Evolutionary conservation across 805 yeast species (phyloP), one percentile per base, ranked within the genome.

Genomic region (Sporopachydermia quercuum): DNA sequence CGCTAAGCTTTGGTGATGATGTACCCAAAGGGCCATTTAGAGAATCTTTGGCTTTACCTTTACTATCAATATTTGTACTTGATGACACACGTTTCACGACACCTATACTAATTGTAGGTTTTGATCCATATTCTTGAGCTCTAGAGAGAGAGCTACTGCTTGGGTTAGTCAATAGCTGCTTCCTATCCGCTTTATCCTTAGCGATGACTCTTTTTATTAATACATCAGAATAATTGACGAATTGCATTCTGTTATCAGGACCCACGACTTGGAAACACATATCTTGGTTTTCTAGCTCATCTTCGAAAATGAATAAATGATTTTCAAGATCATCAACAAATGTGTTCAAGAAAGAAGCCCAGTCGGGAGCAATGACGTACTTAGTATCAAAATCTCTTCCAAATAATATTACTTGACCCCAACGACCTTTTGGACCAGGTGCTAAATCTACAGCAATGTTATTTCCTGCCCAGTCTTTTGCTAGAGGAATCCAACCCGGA

Each of bases 351-450:
- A 81, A 82, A 50, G 79, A 87, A 15, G 86, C 84, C 70, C 83
- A 82, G 43, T 71, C 76, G 39, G 68, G 68, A 16, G 89, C 84
- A 42, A 82, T 61, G 19, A 75, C 77, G 52, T 67, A 78, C 51
- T 82, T 82, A 30, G 76, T 72, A 57, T 81, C 89, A 52, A 73
- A 81, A 45, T 81, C 93, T 56, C 93, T 71, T 19, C 93, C 93
- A 54, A 77, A 82, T 23, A 79, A 49, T 41, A 82, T 81, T 11
- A 81, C 72, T 56, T 82, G 93, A 18, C 89, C 93, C 66, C 75
- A 71, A 38, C 58, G 64, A 39, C 86, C 85, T 18, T 58, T 58
- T 11, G 70, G 61, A 6, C 76, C 84, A 1, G 80, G 78, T 2
- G 74, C 70, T 43, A 82, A 64, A 58, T 82, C 93, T 13, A 82